phyloP scores from a whole-genome alignment of 75 land plant species.

The Chamaecyparis obtusa region DNA sequence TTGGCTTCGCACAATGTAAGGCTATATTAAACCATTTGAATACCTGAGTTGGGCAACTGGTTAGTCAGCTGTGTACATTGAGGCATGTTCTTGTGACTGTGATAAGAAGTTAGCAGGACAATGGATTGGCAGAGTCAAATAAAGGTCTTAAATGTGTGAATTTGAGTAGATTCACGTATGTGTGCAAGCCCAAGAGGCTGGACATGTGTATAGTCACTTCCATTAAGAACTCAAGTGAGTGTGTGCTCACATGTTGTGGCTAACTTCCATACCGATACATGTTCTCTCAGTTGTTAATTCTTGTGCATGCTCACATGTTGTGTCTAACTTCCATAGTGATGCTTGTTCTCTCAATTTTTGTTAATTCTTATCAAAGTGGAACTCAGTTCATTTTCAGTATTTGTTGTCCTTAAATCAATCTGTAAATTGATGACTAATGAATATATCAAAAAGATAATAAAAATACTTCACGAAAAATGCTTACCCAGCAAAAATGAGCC shows the following conservation, averaged over 20 bases:
- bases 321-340: too few species aligned
- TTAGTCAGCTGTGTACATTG: too few species aligned
- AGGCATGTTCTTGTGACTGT: too few species aligned
- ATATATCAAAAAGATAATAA: not conserved
- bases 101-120: too few species aligned
- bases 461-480: not conserved
- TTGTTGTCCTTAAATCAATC: not conserved
- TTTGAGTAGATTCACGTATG: not conserved
- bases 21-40: too few species aligned
- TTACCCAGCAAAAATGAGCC: conserved; percentile 48
- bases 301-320: not conserved
- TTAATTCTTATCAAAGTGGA: not conserved
- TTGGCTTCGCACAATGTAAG: too few species aligned
- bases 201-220: not conserved
- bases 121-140: too few species aligned
- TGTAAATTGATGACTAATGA: not conserved
- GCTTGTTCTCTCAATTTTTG: not conserved
- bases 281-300: not conserved
- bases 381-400: not conserved
- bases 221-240: not conserved
- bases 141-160: too few species aligned
- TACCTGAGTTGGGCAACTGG: too few species aligned
- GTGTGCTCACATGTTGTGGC: too few species aligned
- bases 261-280: too few species aligned
- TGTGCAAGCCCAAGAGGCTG: not conserved